Evolutionary conservation across 2,329 filamentous ascomycete species (phyloP).

Genomic region (Ophiobolus disseminans): DNA sequence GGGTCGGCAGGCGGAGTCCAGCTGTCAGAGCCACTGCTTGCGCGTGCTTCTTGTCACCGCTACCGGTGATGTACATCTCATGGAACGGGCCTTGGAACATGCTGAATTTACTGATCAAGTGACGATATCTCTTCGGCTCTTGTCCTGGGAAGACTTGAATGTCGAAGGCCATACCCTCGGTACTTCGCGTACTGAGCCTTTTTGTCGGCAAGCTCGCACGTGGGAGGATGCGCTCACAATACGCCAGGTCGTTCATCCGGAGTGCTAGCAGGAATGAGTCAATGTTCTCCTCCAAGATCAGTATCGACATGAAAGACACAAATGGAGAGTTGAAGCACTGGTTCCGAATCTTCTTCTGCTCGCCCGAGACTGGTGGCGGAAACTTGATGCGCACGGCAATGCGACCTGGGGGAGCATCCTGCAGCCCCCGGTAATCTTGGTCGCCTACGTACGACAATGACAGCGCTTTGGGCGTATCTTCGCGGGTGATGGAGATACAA

Average conservation of each 20-base stretch:
- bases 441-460: neutral
- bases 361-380: neutral
- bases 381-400: neutral
- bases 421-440: neutral
- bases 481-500: neutral
- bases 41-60: neutral
- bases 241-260: slow-evolving; percentile 1
- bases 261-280: neutral
- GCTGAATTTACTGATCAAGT: neutral
- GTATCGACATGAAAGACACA: neutral
- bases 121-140: neutral
- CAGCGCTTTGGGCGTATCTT: neutral
- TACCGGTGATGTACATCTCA: neutral
- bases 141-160: neutral
- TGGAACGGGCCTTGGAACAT: neutral
- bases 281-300: neutral
- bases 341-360: neutral
- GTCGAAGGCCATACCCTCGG: neutral
- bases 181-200: neutral
- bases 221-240: neutral
- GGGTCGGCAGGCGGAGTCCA: neutral
- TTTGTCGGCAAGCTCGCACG: neutral
- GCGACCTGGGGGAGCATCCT: neutral
- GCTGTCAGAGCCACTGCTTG: neutral
- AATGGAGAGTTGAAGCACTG: neutral